A percentile compares a stretch with the other conserved stretches of the same genome.
These are phyloP conservation scores for Camptophora hylomeconis DNA, from an alignment of 2,329 filamentous ascomycete genomes.

Conservation along the genomic window DNA sequence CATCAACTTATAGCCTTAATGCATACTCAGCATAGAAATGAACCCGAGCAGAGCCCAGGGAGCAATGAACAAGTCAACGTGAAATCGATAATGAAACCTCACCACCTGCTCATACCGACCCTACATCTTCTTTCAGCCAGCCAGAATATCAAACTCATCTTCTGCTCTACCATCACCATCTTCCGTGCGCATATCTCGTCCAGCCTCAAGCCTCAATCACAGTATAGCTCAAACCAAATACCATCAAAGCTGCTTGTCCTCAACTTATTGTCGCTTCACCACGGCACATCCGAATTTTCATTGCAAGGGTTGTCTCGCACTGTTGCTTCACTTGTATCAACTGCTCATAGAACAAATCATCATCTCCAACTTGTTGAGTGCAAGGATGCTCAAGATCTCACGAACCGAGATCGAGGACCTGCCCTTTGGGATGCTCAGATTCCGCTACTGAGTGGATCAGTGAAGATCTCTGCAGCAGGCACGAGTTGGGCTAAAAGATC, in stretches of 20 bases:
- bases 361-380: slow-evolving; percentile 30
- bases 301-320: slow-evolving; percentile 35
- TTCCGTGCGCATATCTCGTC: slow-evolving; percentile 62
- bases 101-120: slow-evolving; percentile 46
- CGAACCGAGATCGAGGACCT: slow-evolving; percentile 20
- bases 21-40: slow-evolving; percentile 16
- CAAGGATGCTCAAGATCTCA: slow-evolving; percentile 19
- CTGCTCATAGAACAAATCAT: slow-evolving; percentile 19
- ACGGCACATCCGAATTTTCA: slow-evolving; percentile 32
- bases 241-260: slow-evolving; percentile 25
- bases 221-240: slow-evolving; percentile 17
- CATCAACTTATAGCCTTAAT: slow-evolving; percentile 42
- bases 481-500: slow-evolving; percentile 45
- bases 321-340: slow-evolving; percentile 27
- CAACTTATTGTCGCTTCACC: slow-evolving; percentile 29
- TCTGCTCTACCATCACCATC: slow-evolving; percentile 62
- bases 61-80: slow-evolving; percentile 3
- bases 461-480: slow-evolving; percentile 35
- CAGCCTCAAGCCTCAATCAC: slow-evolving; percentile 25
- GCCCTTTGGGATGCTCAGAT: slow-evolving; percentile 38
- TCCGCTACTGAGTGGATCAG: slow-evolving; percentile 49
- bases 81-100: slow-evolving; percentile 9
- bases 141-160: slow-evolving; percentile 55
- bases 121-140: slow-evolving; percentile 58
- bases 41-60: slow-evolving; percentile 6